Evolutionary conservation across 768 basidiomycete species (phyloP).

Genomic region (Chalciporus piperatus): DNA sequence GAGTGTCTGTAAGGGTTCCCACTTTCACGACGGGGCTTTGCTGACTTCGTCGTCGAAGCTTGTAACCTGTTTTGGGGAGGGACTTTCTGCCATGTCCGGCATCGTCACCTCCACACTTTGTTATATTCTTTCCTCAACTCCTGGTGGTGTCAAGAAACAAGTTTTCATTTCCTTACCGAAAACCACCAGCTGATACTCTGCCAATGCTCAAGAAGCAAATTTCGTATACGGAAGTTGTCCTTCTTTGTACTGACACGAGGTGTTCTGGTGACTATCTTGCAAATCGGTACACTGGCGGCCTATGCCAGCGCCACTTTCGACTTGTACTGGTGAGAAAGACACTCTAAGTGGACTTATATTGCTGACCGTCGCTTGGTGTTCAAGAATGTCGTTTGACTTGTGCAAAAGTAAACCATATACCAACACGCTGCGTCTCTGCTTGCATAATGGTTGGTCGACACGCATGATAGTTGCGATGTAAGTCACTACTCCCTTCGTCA

Average conservation of each 20-base stretch:
- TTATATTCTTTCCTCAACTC: slow-evolving; percentile 12
- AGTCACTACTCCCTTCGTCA: neutral
- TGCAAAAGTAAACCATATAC: slow-evolving; percentile 9
- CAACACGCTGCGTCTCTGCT: neutral
- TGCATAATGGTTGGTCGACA: neutral
- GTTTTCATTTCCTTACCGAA: neutral
- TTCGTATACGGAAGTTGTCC: slow-evolving; percentile 8
- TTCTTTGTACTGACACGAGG: slow-evolving; percentile 14
- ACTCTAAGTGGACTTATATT: neutral
- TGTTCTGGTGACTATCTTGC: slow-evolving; percentile 13
- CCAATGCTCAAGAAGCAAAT: neutral
- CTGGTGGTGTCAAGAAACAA: slow-evolving; percentile 4
- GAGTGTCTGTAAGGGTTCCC: neutral
- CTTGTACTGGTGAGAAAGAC: slow-evolving; percentile 10
- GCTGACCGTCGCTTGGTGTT: neutral
- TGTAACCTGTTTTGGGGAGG: slow-evolving; percentile 1
- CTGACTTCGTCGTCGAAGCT: neutral
- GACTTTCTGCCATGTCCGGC: slow-evolving; percentile 6
- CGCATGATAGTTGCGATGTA: slow-evolving; percentile 8
- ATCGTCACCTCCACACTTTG: slow-evolving; percentile 9
- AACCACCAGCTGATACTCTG: neutral
- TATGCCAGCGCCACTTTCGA: neutral
- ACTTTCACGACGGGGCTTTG: neutral
- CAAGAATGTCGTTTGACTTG: slow-evolving; percentile 7
- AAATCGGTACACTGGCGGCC: slow-evolving; percentile 1